These are phyloP conservation scores for Suillus variegatus DNA, from an alignment of 768 basidiomycete species.

Conservation along the genomic window DNA sequence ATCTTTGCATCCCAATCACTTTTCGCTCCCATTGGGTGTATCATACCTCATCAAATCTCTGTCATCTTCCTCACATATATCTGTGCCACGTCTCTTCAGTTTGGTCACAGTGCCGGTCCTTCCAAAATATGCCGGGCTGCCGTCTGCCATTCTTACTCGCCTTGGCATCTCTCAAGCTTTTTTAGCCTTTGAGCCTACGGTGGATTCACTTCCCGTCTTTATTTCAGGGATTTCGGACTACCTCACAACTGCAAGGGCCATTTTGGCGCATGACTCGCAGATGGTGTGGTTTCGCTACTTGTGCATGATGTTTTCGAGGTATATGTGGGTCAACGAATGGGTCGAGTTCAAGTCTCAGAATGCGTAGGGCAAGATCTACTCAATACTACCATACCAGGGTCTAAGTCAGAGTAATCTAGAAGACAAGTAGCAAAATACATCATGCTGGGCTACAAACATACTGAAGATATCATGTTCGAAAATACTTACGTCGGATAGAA, in stretches of 20 bases:
- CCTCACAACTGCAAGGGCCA: constrained; percentile 59
- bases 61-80: constrained; percentile 25
- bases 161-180: constrained; percentile 32
- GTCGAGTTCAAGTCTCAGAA: constrained; percentile 40
- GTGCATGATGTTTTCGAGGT: constrained; percentile 76
- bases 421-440: background rate
- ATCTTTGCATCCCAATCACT: constrained; percentile 88
- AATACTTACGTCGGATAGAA: background rate
- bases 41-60: constrained; percentile 41
- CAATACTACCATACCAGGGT: background rate
- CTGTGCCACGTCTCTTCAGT: constrained; percentile 50
- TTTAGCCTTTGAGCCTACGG: constrained; percentile 10
- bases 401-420: background rate
- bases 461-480: background rate
- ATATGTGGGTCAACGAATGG: constrained; percentile 95
- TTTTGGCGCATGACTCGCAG: constrained; percentile 74
- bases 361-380: background rate
- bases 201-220: constrained; percentile 37
- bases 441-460: background rate
- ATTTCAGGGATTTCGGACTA: constrained; percentile 62
- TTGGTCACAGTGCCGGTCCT: constrained; percentile 58
- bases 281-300: constrained; percentile 90
- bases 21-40: constrained; percentile 62
- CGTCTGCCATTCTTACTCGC: constrained; percentile 54
- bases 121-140: constrained; percentile 62